Conservation (phyloP, 2,329 filamentous ascomycete genomes). For the Ploettnerulaceae sp. region DNA sequence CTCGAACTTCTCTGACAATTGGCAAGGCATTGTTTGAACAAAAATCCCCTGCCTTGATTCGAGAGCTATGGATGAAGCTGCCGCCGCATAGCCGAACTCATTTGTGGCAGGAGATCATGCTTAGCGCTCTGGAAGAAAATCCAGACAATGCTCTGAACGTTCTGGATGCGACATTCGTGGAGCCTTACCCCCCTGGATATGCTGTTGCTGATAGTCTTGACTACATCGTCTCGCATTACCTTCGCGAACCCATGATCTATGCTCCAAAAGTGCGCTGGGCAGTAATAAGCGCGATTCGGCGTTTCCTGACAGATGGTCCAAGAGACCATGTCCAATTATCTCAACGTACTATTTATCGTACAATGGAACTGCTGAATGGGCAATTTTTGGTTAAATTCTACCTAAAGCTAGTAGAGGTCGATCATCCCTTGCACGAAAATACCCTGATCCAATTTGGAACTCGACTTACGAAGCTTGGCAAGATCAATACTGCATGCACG, state of each 20-base stretch:
- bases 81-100: not conserved
- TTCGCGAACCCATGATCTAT: too few species aligned
- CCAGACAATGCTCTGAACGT: slow-evolving; percentile 24
- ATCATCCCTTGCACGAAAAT: slow-evolving; percentile 22
- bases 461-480: slow-evolving; percentile 38
- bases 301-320: slow-evolving; percentile 8
- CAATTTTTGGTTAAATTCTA: slow-evolving; percentile 23
- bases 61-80: slow-evolving; percentile 12
- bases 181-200: slow-evolving; percentile 21
- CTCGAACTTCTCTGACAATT: not conserved
- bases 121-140: slow-evolving; percentile 13
- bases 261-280: too few species aligned
- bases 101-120: slow-evolving; percentile 25
- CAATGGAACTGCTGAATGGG: slow-evolving; percentile 10
- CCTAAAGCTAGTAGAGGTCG: slow-evolving; percentile 12
- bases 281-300: not conserved
- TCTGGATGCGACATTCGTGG: slow-evolving; percentile 22
- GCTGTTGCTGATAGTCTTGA: slow-evolving; percentile 24
- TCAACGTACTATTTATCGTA: slow-evolving; percentile 1
- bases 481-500: slow-evolving; percentile 37
- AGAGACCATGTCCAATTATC: slow-evolving; percentile 8
- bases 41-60: slow-evolving; percentile 2
- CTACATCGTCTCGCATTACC: slow-evolving; percentile 22
- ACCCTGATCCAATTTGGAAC: slow-evolving; percentile 30
- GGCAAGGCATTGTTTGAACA: not conserved